Percentiles rank a stretch among this genome's conserved stretches.
These are phyloP conservation scores for Orychophragmus violaceus DNA, from an alignment of 345 rosid genomes.

Conservation along the genomic window DNA sequence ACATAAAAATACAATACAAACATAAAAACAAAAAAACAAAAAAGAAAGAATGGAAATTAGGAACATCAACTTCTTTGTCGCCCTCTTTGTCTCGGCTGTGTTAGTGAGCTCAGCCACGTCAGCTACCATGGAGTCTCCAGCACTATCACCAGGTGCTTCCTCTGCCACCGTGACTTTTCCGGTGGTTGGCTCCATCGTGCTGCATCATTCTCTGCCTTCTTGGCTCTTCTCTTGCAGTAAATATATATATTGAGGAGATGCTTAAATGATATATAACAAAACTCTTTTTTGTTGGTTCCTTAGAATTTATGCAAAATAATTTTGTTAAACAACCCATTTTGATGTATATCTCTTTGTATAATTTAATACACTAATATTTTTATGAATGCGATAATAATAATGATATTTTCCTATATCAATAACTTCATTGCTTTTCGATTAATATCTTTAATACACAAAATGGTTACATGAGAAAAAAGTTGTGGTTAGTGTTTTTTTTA, in stretches of 20 bases:
- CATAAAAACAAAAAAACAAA: not conserved
- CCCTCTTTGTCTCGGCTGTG: conserved; percentile 45
- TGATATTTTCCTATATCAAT: not conserved
- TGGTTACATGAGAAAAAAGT: not conserved
- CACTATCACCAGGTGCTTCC: conserved; percentile 35
- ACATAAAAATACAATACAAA: not conserved
- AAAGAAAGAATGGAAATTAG: conserved; percentile 40
- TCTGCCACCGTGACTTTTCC: conserved; percentile 28
- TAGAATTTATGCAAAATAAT: not conserved
- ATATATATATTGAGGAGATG: not conserved
- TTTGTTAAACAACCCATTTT: conserved; percentile 11
- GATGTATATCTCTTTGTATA: conserved; percentile 18
- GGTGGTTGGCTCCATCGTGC: conserved; percentile 39
- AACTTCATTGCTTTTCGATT: not conserved
- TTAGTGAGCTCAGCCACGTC: conserved; percentile 40
- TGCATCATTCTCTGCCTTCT: conserved; percentile 29
- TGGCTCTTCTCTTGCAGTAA: conserved; percentile 27
- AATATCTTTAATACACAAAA: conserved; percentile 5
- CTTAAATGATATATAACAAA: not conserved
- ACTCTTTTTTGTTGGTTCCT: conserved; percentile 4
- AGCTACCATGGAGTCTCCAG: conserved; percentile 33
- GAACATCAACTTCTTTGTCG: conserved; percentile 38
- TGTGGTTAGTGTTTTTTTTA: conserved; percentile 9
- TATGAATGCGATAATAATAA: not conserved
- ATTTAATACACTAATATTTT: conserved; percentile 9